Base-by-base conservation (phyloP, 139 green algal species). In the Eudorina sp. region DNA sequence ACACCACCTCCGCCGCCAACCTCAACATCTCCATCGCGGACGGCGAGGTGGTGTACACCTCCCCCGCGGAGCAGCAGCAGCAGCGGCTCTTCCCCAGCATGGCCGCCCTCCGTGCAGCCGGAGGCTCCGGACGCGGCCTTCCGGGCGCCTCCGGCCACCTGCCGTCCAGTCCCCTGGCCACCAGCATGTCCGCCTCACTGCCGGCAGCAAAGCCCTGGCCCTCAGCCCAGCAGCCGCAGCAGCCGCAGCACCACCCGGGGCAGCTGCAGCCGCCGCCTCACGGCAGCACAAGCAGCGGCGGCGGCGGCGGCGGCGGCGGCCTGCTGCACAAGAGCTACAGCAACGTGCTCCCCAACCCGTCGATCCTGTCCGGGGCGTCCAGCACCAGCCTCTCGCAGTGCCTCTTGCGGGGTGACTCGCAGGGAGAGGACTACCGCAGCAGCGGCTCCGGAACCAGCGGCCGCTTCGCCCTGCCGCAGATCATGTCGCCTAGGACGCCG, bases 311-410 rank as follows among this genome's bases (percentile, higher is more conserved):
- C 62, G 27, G 27, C n/a, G n/a, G n/a, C 38, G 36, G 8, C 16
- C 1, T n/a, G 1, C 31, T 68, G 27, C 75, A 83, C 4, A 83
- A 83, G 75, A 83, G 75, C 75, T 48, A 46, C 75, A 83, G 75
- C 75, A 68, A n/a, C 34, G 31, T 27, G n/a, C 48, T 13, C 13
- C 36, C 36, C 36, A 51, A 29, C 68, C 48, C 48, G 27, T 4
- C 27, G 7, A 55, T 21, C 19, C 18, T 21, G 14, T 36, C 48
- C 4, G 29, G 1, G 2, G 25, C 45, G 4, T 27, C 73, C 5
- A 38, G 72, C 72, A 80, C 13, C 40, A 36, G 45, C 40, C 13
- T 36, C 41, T 60, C 41, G 11, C 23, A 41, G 45, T 41, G 2
- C 25, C 72, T n/a, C n/a, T n/a, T n/a, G n/a, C n/a, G n/a, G n/a